These are phyloP conservation scores for Leptosphaerulina australis DNA, from an alignment of 2,329 filamentous ascomycete genomes.

Conservation along the genomic window DNA sequence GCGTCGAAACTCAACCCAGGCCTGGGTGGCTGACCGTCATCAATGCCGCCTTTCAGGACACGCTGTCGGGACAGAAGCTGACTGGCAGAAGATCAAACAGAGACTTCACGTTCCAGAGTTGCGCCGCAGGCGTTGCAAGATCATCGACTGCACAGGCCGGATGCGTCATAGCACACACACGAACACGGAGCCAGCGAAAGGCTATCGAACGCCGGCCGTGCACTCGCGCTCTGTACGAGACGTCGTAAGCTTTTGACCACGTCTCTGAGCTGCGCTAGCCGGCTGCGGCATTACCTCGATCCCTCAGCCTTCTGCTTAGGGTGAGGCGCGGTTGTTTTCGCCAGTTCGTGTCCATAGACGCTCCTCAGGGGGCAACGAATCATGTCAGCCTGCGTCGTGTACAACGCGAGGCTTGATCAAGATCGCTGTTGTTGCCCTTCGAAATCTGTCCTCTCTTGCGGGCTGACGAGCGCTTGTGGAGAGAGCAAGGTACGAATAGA, in stretches of 20 bases:
- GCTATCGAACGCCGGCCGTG: constrained; percentile 47
- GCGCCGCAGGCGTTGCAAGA: constrained; percentile 41
- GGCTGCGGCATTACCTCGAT: constrained; percentile 23
- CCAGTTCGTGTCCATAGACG: constrained; percentile 14
- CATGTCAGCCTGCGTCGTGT: constrained; percentile 15
- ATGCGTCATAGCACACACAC: constrained; percentile 40
- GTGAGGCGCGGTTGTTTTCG: constrained; percentile 36
- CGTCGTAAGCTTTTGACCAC: constrained; percentile 41
- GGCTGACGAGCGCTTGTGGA: constrained; percentile 32
- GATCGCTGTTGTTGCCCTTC: constrained; percentile 21
- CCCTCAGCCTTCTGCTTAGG: constrained; percentile 37
- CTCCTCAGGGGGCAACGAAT: constrained; percentile 21
- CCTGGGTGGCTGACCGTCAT: constrained; percentile 27
- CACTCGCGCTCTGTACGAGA: constrained; percentile 34
- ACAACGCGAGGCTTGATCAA: constrained; percentile 27
- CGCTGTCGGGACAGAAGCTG: constrained; percentile 30
- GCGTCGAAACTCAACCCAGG: constrained; percentile 45
- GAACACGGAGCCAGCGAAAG: constrained; percentile 35
- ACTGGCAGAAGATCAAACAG: constrained; percentile 29
- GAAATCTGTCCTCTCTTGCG: constrained; percentile 28
- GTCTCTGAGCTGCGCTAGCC: constrained; percentile 23
- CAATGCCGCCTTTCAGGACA: constrained; percentile 28
- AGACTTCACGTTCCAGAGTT: constrained; percentile 29
- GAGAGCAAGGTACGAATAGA: constrained; percentile 19
- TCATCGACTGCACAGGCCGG: constrained; percentile 37